phyloP scores from a whole-genome alignment of 2,329 filamentous ascomycete genomes.

The Aspergillus tamarii region DNA sequence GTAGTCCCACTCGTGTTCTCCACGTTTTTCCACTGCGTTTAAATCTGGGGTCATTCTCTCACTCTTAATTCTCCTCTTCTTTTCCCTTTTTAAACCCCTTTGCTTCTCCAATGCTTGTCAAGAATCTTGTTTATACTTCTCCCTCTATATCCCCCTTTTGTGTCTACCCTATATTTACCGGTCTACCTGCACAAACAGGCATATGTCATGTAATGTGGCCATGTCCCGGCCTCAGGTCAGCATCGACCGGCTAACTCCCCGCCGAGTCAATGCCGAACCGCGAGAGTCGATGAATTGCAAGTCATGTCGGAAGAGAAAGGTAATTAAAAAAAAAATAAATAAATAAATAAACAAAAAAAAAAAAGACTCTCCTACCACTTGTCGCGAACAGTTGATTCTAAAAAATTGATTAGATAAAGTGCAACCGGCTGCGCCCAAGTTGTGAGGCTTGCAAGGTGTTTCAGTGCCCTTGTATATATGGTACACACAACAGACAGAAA shows the following conservation, averaged over 20 bases:
- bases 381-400: neutral
- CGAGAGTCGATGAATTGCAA: constrained; percentile 96
- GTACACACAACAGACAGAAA: constrained; percentile 54
- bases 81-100: constrained; percentile 15
- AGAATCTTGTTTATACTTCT: neutral
- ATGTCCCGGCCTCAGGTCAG: constrained; percentile 78
- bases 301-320: constrained; percentile 89
- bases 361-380: neutral
- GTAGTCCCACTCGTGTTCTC: constrained; percentile 18
- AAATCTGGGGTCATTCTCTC: constrained; percentile 18
- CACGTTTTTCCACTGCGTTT: constrained; percentile 23
- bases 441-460: constrained; percentile 91
- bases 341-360: neutral
- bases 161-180: neutral
- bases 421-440: constrained; percentile 79
- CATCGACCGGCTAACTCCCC: constrained; percentile 75
- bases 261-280: constrained; percentile 72
- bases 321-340: too few species aligned
- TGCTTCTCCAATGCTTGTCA: constrained; percentile 8
- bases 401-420: constrained; percentile 71
- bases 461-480: constrained; percentile 84
- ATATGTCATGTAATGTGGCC: constrained; percentile 23
- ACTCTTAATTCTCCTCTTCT: constrained; percentile 10
- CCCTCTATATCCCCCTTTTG: constrained; percentile 2
- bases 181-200: neutral